Evolutionary conservation across 2,329 filamentous ascomycete species (phyloP).

Genomic region (Periconia digitata): DNA sequence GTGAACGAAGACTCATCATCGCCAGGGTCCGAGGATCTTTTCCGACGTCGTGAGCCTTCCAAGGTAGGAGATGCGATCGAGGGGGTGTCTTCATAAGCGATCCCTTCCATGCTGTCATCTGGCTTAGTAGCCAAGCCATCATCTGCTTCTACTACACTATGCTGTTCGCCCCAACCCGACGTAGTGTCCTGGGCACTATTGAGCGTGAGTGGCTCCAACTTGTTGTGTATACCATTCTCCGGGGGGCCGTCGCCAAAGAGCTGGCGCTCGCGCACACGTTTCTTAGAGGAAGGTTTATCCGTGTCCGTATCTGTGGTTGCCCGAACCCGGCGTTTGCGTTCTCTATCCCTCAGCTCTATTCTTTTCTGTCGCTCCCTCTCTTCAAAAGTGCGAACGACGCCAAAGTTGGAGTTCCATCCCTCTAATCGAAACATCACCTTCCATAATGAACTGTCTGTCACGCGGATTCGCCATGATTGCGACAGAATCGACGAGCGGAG

Average conservation of each 20-base stretch:
- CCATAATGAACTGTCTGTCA: conserved; percentile 85
- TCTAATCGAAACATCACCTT: conserved; percentile 78
- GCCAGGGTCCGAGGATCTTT: conserved; percentile 9
- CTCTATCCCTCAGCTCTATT: conserved; percentile 38
- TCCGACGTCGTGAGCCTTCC: conserved; percentile 19
- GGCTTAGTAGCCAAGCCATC: conserved; percentile 28
- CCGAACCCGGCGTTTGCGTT: conserved; percentile 50
- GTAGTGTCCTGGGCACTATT: not conserved
- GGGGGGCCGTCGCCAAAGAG: conserved; percentile 41
- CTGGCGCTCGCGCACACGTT: conserved; percentile 51
- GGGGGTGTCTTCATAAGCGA: conserved; percentile 30
- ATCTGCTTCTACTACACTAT: conserved; percentile 49
- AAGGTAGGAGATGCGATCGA: conserved; percentile 17
- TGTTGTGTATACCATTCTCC: too few species aligned
- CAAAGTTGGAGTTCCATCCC: conserved; percentile 74
- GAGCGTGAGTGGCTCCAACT: conserved; percentile 10
- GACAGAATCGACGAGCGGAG: conserved; percentile 79
- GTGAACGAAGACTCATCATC: conserved; percentile 9
- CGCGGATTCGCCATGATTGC: conserved; percentile 76
- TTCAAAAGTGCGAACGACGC: conserved; percentile 69
- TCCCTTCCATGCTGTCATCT: conserved; percentile 43
- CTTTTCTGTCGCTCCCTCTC: conserved; percentile 50
- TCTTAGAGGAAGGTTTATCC: conserved; percentile 56
- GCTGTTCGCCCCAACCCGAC: conserved; percentile 23
- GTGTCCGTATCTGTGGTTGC: conserved; percentile 51